Evolutionary conservation across 1,284 basidiomycete species (phyloP), one percentile per base, ranked within the genome.

Genomic region (Lentinula novae-zelandiae): DNA sequence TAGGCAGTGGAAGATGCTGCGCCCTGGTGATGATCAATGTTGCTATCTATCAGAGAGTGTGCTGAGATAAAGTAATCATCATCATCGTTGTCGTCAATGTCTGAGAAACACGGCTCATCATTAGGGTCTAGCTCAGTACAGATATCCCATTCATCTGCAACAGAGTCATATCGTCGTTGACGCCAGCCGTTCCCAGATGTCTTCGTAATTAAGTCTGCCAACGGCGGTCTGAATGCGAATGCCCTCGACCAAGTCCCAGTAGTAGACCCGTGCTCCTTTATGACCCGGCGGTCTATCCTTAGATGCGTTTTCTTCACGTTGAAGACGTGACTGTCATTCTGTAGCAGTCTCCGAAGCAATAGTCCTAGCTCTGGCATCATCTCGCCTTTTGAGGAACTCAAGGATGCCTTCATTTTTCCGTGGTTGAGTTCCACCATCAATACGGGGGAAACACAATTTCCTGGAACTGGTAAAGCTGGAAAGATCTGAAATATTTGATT

Each of bases 101-200:
- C 50, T 13, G 17, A 15, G 17, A 52, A n/a, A 3, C 2, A 27
- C 3, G 22, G 22, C 3, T 27, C 22, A 3, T 27, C 53, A 13
- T 51, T 40, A 4, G 53, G 50, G 34, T 54, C 53, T 12, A 64
- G 58, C 3, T 36, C 44, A 3, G 54, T 49, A 8, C 60, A 62
- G 5, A 62, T 6, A 36, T 64, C 63, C 60, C 63, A 64, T 33
- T 62, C 57, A 33, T 64, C 31, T n/a, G 48, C n/a, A 17, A 57
- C 50, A 5, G 54, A 34, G 27, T 64, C 57, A 31, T 60, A 64
- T 2, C 44, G 33, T 17, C 51, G 33, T 31, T 60, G 60, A 0
- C 6, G 2, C 2, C 53, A 34, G 2, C 53, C 44, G 42, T 1
- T 53, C 49, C 63, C 60, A 62, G 5, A 53, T 3, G 15, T 59